phyloP scores from a whole-genome alignment of 768 basidiomycete species.

The Leucogyrophana mollusca region DNA sequence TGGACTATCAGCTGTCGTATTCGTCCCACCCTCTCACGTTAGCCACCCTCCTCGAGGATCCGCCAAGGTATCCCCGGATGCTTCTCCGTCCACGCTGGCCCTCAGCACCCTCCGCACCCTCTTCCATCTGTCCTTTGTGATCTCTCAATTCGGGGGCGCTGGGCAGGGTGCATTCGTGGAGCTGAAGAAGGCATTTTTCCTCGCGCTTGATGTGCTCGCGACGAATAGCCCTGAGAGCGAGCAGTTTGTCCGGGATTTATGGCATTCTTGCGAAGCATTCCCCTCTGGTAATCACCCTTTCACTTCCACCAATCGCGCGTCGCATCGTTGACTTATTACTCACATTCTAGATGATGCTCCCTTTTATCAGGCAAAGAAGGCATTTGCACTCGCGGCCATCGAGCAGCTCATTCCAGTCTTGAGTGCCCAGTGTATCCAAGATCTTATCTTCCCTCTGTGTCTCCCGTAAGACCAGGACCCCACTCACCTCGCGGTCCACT shows the following conservation, averaged over 20 bases:
- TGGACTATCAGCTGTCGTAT: slow-evolving; percentile 54
- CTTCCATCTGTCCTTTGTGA: slow-evolving; percentile 70
- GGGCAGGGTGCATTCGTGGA: slow-evolving; percentile 61
- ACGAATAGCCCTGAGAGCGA: slow-evolving; percentile 34
- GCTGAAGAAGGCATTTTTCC: slow-evolving; percentile 72
- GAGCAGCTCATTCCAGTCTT: slow-evolving; percentile 76
- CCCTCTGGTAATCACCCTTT: slow-evolving; percentile 1
- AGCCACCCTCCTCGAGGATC: slow-evolving; percentile 3
- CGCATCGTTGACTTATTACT: no score
- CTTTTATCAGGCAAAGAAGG: slow-evolving; percentile 38
- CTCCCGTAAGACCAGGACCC: slow-evolving; percentile 51
- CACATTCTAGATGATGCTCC: no score
- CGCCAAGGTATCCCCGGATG: slow-evolving; percentile 1
- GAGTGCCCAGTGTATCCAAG: slow-evolving; percentile 48
- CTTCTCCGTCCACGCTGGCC: slow-evolving; percentile 49
- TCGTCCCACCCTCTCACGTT: slow-evolving; percentile 39
- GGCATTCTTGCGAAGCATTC: slow-evolving; percentile 11
- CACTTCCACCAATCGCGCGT: neutral
- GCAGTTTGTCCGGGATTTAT: slow-evolving; percentile 37
- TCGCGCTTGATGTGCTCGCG: slow-evolving; percentile 72
- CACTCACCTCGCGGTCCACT: neutral
- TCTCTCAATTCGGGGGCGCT: slow-evolving; percentile 75
- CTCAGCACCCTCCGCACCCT: slow-evolving; percentile 54
- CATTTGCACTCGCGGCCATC: slow-evolving; percentile 69
- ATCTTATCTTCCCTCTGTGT: slow-evolving; percentile 58